Conservation (phyloP, 768 basidiomycete genomes). For the Lactifluus subvellereus region DNA sequence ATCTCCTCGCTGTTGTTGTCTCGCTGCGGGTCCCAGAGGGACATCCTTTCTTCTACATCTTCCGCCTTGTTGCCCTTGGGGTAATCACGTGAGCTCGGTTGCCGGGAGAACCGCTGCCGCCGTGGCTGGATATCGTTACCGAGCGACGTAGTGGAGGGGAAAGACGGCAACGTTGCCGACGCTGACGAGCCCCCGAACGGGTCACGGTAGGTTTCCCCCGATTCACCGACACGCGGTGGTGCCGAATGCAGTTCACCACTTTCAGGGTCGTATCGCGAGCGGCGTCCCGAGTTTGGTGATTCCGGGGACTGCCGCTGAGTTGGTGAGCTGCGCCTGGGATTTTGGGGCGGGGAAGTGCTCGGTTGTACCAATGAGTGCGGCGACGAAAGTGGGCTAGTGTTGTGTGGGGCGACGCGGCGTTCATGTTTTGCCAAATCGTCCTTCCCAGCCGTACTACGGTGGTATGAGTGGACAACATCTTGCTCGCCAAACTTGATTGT, state of each 20-base stretch:
- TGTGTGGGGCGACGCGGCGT: conserved; percentile 32
- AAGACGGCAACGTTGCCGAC: conserved; percentile 7
- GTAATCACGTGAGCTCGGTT: conserved; percentile 36
- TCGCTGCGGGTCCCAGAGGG: conserved; percentile 36
- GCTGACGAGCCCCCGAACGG: conserved; percentile 14
- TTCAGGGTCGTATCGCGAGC: not conserved
- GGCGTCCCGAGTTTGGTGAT: not conserved
- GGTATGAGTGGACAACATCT: conserved; percentile 73
- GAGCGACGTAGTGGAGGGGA: not conserved
- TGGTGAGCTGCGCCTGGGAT: not conserved
- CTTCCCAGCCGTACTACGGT: conserved; percentile 40
- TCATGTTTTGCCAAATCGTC: conserved; percentile 41
- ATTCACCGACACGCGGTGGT: conserved; percentile 10
- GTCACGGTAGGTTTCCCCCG: not conserved
- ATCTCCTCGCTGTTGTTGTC: conserved; percentile 4
- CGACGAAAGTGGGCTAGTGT: conserved; percentile 4
- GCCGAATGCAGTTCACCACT: conserved; percentile 11
- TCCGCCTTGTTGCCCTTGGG: conserved; percentile 38
- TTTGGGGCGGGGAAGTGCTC: not conserved
- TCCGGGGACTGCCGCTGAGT: not conserved
- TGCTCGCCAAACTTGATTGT: conserved; percentile 74
- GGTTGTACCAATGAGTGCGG: not conserved
- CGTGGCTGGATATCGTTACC: not conserved
- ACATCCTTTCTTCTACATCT: conserved; percentile 57
- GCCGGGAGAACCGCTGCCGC: conserved; percentile 31